Base-by-base conservation (phyloP, 352 stramenopile species). In the Globisporangium paroecandrum region DNA sequence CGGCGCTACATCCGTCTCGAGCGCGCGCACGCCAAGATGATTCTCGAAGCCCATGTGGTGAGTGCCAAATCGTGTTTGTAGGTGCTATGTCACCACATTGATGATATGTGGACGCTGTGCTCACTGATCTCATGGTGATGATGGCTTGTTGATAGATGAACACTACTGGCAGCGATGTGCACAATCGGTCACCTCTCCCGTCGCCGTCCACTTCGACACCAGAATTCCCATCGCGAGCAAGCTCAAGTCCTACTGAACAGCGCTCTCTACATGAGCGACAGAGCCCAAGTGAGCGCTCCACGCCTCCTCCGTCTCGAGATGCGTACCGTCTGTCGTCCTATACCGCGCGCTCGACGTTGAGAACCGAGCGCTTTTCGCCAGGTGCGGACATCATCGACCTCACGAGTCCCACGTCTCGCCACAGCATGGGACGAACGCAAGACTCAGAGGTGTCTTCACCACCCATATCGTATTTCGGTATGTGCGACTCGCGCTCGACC, bases 1-100 rank as follows among this genome's bases (percentile, higher is more conserved):
- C 81, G 84, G 7, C 76, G 74, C 43, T 91, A 89, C 69, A 69
- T 87, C 55, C 80, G 78, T 10, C 75, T 91, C 41, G 80, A 91
- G 71, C 82, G 74, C 24, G 70, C 75, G 20, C 79, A 89, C 66
- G 67, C 70, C 34, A 77, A 80, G 49, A 64, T 83, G 56, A 47
- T 87, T 55, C 66, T 77, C 54, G 67, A 66, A 7, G 43, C 36
- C 9, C 51, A 68, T 1, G 62, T 29, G 32, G 68, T 77, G 49
- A 25, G 70, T 49, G 0, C 2, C 15, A 20, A 46, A 46, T 18
- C 20, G 15, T 5, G 1, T 18, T 49, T 49, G 7, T 22, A 49
- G 0, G 18, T 64, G 3, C 10, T 43, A 0, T 41, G 12, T 59
- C 8, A 10, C 2, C 4, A 3, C 46, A 15, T 53, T 24, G 6